Base-by-base conservation (phyloP, 2,329 filamentous ascomycete genomes). In the Eurotiales sp. region DNA sequence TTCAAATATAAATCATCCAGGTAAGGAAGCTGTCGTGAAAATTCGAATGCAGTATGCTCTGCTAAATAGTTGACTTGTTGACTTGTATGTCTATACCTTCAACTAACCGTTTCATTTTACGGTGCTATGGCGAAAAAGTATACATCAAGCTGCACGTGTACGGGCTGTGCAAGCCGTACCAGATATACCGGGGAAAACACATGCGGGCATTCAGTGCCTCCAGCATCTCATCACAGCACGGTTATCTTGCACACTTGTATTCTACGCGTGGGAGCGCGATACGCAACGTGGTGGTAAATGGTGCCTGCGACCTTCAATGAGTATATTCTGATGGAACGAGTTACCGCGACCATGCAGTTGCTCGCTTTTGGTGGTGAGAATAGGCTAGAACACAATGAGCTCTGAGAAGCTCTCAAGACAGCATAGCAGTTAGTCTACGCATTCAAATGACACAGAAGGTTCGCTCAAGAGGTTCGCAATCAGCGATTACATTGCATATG, bases 41-140 rank as follows among this genome's bases (percentile, higher is more conserved):
- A 43, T 43, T 43, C 40, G 40, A 29, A 43, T 43, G 40, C 40
- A 43, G 40, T 43, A 22, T 11, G 40, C 7, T 42, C 4, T 27
- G 21, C 40, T 43, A 19, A 10, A 12, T 25, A 25, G 1, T n/a
- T n/a, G 11, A 10, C 22, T 25, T 43, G 1, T n/a, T n/a, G 11
- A 29, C 10, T 19, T 19, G 27, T 7, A 19, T n/a, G 10, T 22
- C 15, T 15, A 19, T 8, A 12, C 7, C 11, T 17, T 3, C 21
- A 4, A n/a, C 2, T 42, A 21, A 42, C 17, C 8, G 12, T 12
- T 22, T 41, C 8, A 4, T 25, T 43, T 27, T 10, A 43, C 11
- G 40, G 27, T 43, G 3, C 40, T 22, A 43, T 43, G 27, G 11
- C 7, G 15, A 11, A 27, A 29, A 25, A 34, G 25, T 27, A 15